Evolutionary conservation across 192 early-diverging fungal genomes (phyloP).

Genomic region (Gamsiella multidivaricata): DNA sequence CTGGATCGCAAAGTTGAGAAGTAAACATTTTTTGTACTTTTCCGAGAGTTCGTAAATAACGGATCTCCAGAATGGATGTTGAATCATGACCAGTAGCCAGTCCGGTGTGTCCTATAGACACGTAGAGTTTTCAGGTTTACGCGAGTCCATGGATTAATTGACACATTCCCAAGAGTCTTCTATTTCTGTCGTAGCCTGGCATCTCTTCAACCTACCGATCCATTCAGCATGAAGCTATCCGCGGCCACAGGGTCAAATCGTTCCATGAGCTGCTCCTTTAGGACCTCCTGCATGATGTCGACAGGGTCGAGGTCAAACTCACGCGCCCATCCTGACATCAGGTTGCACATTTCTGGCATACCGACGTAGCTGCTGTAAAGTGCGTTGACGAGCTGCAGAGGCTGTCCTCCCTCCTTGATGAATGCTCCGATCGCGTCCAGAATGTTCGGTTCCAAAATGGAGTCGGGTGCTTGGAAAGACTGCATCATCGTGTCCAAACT

Average conservation of each 20-base stretch:
- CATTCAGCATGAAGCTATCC: slow-evolving; percentile 61
- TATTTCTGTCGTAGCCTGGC: too few species aligned
- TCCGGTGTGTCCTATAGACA: slow-evolving; percentile 56
- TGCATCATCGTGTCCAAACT: slow-evolving; percentile 28
- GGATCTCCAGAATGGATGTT: slow-evolving; percentile 71
- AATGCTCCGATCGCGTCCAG: slow-evolving; percentile 50
- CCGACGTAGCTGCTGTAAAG: slow-evolving; percentile 65
- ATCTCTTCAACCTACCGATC: slow-evolving; percentile 29
- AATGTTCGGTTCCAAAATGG: slow-evolving; percentile 62
- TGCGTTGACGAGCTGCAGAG: slow-evolving; percentile 60
- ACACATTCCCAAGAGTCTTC: too few species aligned
- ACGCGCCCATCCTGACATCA: slow-evolving; percentile 53
- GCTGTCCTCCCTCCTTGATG: slow-evolving; percentile 58
- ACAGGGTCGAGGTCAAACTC: slow-evolving; percentile 57
- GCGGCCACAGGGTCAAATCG: slow-evolving; percentile 68
- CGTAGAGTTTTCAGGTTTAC: too few species aligned
- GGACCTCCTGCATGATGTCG: slow-evolving; percentile 58
- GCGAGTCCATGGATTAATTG: too few species aligned
- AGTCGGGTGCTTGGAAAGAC: slow-evolving; percentile 50
- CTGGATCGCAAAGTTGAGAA: slow-evolving; percentile 74
- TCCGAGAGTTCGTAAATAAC: slow-evolving; percentile 76
- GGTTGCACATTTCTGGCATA: slow-evolving; percentile 64
- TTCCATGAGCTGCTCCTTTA: slow-evolving; percentile 68
- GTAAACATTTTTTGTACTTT: slow-evolving; percentile 66
- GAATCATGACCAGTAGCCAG: slow-evolving; percentile 69